Percentiles rank a stretch among this genome's conserved stretches.
Evolutionary conservation across 139 green algal species (phyloP).

Genomic region (Parachlorella kessleri): DNA sequence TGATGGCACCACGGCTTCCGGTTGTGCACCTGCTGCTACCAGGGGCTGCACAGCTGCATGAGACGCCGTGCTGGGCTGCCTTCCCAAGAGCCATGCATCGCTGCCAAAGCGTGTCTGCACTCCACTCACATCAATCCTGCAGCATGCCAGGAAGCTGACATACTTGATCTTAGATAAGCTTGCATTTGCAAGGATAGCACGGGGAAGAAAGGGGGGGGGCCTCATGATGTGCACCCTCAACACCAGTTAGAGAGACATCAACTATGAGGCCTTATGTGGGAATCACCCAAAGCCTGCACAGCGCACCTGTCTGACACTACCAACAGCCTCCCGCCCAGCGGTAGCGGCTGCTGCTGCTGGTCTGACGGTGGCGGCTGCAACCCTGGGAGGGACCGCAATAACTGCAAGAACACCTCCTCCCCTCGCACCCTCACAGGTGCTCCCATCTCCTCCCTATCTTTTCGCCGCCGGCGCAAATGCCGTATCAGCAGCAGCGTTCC

Average conservation of each 20-base stretch:
- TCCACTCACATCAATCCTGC: slow-evolving; percentile 10
- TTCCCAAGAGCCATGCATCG: slow-evolving; percentile 6
- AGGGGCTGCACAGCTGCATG: slow-evolving; percentile 2
- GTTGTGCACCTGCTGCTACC: slow-evolving; percentile 3
- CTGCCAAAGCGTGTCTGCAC: slow-evolving; percentile 20
- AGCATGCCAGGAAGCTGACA: background rate
- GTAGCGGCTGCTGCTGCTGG: too few species aligned
- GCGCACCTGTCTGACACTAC: slow-evolving; percentile 29
- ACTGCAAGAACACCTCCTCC: background rate
- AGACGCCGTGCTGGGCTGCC: too few species aligned
- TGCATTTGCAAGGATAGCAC: background rate
- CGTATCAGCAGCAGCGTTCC: background rate
- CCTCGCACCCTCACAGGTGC: background rate
- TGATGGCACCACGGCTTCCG: background rate
- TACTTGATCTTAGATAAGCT: background rate
- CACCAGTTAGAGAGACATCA: too few species aligned
- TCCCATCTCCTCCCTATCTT: background rate
- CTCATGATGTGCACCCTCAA: background rate
- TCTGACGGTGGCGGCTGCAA: too few species aligned
- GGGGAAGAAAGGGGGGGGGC: background rate
- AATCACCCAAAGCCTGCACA: background rate
- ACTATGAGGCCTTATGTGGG: too few species aligned
- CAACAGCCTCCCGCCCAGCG: slow-evolving; percentile 14
- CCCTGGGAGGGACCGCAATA: too few species aligned
- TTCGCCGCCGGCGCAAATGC: background rate